Evolutionary conservation across 2,329 filamentous ascomycete genomes (phyloP).

Genomic region (Chrysosporium keratinophilum): DNA sequence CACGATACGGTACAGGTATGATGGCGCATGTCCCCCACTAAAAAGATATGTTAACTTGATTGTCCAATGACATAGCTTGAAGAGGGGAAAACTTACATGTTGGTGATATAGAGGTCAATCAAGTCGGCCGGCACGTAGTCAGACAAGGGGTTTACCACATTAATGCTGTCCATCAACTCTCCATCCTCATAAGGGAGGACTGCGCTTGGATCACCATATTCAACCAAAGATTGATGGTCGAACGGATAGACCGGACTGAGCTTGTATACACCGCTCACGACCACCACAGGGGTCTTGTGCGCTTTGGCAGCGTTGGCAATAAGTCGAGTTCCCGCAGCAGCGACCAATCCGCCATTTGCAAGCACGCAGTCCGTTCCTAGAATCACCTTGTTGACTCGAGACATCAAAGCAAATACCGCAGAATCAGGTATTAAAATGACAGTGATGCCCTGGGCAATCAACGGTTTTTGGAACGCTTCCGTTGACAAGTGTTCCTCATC

Average conservation of each 20-base stretch:
- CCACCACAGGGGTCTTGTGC: constrained; percentile 73
- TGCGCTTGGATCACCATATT: constrained; percentile 71
- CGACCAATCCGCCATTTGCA: constrained; percentile 76
- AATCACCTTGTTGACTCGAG: constrained; percentile 88
- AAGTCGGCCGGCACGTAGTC: constrained; percentile 72
- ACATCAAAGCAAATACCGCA: constrained; percentile 87
- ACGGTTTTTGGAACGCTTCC: constrained; percentile 60
- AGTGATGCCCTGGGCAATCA: constrained; percentile 65
- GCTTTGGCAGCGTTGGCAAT: constrained; percentile 77
- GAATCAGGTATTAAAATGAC: constrained; percentile 78
- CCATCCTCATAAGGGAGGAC: constrained; percentile 72
- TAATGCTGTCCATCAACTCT: constrained; percentile 63
- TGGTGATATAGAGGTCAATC: constrained; percentile 57
- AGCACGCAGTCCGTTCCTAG: constrained; percentile 78
- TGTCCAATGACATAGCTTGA: background rate
- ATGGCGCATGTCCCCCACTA: constrained; percentile 53
- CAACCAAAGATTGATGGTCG: constrained; percentile 68
- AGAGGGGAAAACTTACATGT: constrained; percentile 49
- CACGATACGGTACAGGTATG: constrained; percentile 55
- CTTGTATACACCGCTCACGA: constrained; percentile 86
- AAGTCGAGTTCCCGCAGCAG: constrained; percentile 69
- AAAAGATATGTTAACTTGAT: constrained; percentile 16
- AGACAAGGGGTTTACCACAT: constrained; percentile 67
- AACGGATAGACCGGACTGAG: constrained; percentile 83
- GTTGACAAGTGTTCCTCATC: constrained; percentile 40